Conservation (phyloP, 192 early-diverging fungal genomes). For the Podila clonocystis region DNA sequence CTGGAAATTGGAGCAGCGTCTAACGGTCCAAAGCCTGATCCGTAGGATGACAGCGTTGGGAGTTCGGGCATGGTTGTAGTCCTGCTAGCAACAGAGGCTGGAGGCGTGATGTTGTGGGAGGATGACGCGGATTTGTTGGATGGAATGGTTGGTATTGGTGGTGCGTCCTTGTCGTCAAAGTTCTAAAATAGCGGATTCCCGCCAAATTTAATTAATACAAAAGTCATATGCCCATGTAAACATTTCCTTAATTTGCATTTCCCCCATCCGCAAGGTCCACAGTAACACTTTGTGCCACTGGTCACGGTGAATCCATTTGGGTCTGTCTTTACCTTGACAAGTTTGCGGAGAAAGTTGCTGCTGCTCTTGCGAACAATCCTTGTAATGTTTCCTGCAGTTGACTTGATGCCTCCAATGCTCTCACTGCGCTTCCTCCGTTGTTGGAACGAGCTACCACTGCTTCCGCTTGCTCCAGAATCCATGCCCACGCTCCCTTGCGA, state of each 20-base stretch:
- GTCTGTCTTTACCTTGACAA: conserved; percentile 20
- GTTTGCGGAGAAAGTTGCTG: conserved; percentile 26
- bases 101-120: background rate
- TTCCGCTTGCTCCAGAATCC: conserved; percentile 24
- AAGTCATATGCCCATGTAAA: no score
- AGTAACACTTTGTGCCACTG: background rate
- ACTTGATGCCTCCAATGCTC: conserved; percentile 41
- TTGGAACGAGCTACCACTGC: conserved; percentile 25
- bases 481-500: conserved; percentile 14
- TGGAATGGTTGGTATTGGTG: conserved; percentile 23
- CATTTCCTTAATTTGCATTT: no score
- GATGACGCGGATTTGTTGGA: conserved; percentile 8
- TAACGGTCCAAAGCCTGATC: conserved; percentile 14
- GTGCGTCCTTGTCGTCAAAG: conserved; percentile 46
- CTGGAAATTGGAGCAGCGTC: conserved; percentile 19
- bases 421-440: conserved; percentile 44
- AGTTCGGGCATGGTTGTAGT: conserved; percentile 15
- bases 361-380: conserved; percentile 42
- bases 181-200: conserved; percentile 7
- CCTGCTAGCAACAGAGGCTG: conserved; percentile 4
- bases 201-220: no score
- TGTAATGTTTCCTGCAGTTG: conserved; percentile 30
- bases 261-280: no score
- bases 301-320: background rate
- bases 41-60: conserved; percentile 7